Percentiles rank a stretch among this genome's conserved stretches.
Evolutionary conservation across 768 basidiomycete species (phyloP).

Genomic region (Collybiopsis confluens): DNA sequence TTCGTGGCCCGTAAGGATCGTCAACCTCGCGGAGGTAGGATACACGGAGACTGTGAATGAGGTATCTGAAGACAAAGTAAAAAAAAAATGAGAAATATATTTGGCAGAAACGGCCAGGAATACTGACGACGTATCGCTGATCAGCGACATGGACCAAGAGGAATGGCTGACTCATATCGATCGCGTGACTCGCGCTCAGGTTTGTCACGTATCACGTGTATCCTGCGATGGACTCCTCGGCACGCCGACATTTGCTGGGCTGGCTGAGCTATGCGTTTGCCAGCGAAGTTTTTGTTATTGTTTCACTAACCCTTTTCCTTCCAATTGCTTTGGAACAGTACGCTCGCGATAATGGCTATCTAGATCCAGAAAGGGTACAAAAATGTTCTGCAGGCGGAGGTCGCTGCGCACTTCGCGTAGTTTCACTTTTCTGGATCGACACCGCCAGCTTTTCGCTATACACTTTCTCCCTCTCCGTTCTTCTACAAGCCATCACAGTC

Average conservation of each 20-base stretch:
- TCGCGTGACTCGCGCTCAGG: too few relatives aligned
- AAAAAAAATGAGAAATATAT: background rate
- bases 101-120: background rate
- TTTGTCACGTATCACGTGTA: too few relatives aligned
- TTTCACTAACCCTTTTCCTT: conserved; percentile 75
- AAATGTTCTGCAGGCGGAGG: conserved; percentile 40
- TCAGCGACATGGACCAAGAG: conserved; percentile 44
- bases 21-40: conserved; percentile 86
- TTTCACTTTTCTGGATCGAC: conserved; percentile 86
- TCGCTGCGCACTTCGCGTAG: conserved; percentile 77
- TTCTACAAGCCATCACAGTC: conserved; percentile 87
- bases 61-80: conserved; percentile 46
- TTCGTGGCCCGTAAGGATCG: conserved; percentile 77
- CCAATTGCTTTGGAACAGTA: conserved; percentile 87
- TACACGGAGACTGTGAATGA: conserved; percentile 82
- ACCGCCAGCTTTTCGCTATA: conserved; percentile 94
- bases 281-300: conserved; percentile 79
- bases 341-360: conserved; percentile 81
- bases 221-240: too few relatives aligned
- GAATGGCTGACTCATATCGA: too few relatives aligned
- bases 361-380: conserved; percentile 62
- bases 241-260: conserved; percentile 27
- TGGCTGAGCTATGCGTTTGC: conserved; percentile 88
- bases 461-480: conserved; percentile 83
- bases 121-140: conserved; percentile 49